phyloP scores from a whole-genome alignment of 2,329 filamentous ascomycete species.

The Mycosphaerella sp. region DNA sequence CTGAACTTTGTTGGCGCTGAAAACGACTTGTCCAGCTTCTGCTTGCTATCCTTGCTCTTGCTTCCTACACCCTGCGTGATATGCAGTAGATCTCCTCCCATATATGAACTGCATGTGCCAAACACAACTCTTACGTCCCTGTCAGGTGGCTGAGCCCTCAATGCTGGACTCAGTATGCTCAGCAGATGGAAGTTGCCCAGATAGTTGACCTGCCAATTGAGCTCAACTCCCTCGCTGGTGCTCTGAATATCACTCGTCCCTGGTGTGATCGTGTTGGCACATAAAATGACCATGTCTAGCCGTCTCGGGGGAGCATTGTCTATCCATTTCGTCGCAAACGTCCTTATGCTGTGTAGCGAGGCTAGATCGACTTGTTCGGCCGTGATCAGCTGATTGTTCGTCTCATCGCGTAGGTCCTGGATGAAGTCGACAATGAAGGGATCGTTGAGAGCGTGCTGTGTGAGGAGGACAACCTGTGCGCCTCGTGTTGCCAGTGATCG shows the following conservation, averaged over 20 bases:
- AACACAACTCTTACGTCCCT: constrained; percentile 86
- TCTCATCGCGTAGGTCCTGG: constrained; percentile 70
- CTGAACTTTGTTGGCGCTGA: constrained; percentile 35
- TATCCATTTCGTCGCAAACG: constrained; percentile 96
- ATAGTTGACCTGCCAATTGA: constrained; percentile 92
- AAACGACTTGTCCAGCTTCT: constrained; percentile 24
- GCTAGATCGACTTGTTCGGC: constrained; percentile 89
- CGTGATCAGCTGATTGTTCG: constrained; percentile 82
- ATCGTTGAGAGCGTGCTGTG: constrained; percentile 72
- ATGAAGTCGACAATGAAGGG: constrained; percentile 90
- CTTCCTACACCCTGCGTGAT: constrained; percentile 39
- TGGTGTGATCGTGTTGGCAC: constrained; percentile 70
- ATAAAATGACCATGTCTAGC: constrained; percentile 85
- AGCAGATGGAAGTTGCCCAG: constrained; percentile 93
- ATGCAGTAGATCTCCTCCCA: constrained; percentile 63
- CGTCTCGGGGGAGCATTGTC: constrained; percentile 86
- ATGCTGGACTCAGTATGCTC: constrained; percentile 80
- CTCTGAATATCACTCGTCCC: constrained; percentile 51
- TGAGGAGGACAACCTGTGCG: constrained; percentile 85
- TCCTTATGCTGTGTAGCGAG: constrained; percentile 81
- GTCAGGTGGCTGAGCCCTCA: constrained; percentile 86
- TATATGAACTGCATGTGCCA: constrained; percentile 81
- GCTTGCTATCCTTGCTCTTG: constrained; percentile 34
- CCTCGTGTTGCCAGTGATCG: constrained; percentile 70
- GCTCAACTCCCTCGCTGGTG: constrained; percentile 71